Conservation (phyloP, 148 eudicot species). For the Persicaria tinctoria region DNA sequence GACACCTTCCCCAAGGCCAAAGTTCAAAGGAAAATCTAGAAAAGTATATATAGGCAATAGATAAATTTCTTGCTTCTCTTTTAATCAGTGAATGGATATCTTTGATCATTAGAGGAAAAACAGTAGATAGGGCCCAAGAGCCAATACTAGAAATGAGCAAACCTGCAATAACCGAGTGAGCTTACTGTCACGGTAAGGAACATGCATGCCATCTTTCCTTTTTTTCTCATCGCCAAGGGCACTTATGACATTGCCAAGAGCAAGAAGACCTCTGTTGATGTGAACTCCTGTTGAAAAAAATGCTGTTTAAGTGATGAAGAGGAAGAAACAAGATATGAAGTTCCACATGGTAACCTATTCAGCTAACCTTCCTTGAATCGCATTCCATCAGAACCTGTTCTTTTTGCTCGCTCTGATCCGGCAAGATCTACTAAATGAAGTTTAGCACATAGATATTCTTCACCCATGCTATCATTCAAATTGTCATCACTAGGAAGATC, state of each 20-base stretch:
- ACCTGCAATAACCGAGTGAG: conserved; percentile 98
- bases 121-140: background rate
- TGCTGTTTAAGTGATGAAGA: background rate
- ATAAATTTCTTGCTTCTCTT: background rate
- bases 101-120: background rate
- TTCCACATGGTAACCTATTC: background rate
- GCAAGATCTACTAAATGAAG: conserved; percentile 99
- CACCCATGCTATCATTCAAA: conserved; percentile 54
- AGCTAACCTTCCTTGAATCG: conserved; percentile 92
- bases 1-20: background rate
- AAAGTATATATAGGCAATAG: background rate
- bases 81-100: background rate
- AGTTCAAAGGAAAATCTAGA: background rate
- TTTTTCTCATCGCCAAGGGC: conserved; percentile 99
- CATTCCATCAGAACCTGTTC: conserved; percentile 99
- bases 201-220: conserved; percentile 88
- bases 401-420: conserved; percentile 97
- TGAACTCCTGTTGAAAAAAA: conserved; percentile 65
- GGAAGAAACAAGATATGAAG: background rate
- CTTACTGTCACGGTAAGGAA: conserved; percentile 98
- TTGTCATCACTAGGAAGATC: conserved; percentile 35
- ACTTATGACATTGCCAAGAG: conserved; percentile 97
- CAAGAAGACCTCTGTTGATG: conserved; percentile 96
- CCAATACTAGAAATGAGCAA: conserved; percentile 7
- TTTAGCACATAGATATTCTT: conserved; percentile 93